phyloP scores from a whole-genome alignment of 2,329 filamentous ascomycete genomes.

The Penicillium griseofulvum region DNA sequence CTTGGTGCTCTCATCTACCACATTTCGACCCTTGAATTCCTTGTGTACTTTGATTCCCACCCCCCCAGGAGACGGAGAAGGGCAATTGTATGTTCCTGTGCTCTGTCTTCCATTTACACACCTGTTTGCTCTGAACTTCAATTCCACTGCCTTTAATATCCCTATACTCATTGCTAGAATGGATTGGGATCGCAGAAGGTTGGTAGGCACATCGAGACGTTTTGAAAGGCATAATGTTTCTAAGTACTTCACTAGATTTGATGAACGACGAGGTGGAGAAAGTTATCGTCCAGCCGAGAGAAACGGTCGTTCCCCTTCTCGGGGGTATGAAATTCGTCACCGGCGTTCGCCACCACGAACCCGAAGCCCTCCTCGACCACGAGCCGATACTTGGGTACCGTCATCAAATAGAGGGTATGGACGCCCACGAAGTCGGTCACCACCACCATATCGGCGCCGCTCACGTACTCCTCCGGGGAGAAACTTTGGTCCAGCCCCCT shows the following conservation, averaged over 20 bases:
- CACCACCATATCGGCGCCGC: slow-evolving; percentile 39
- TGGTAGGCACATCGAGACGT: slow-evolving; percentile 14
- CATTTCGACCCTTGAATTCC: slow-evolving; percentile 1
- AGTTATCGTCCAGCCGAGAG: slow-evolving; percentile 43
- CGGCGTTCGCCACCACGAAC: slow-evolving; percentile 39
- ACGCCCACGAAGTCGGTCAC: slow-evolving; percentile 45
- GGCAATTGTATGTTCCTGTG: neutral
- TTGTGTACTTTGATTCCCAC: neutral
- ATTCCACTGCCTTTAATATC: neutral
- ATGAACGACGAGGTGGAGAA: slow-evolving; percentile 44
- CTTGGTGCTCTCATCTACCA: neutral
- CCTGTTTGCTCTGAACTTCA: neutral
- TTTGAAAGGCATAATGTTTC: neutral
- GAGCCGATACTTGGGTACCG: slow-evolving; percentile 45
- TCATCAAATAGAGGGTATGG: slow-evolving; percentile 33
- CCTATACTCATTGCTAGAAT: slow-evolving; percentile 19
- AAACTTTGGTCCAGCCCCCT: slow-evolving; percentile 33
- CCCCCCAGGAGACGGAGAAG: neutral
- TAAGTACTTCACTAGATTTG: slow-evolving; percentile 31
- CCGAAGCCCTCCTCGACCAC: slow-evolving; percentile 38
- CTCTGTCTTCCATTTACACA: neutral
- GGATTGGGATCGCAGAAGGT: slow-evolving; percentile 48
- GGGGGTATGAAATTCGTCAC: slow-evolving; percentile 34
- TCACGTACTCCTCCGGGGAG: slow-evolving; percentile 43
- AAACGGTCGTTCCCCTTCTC: slow-evolving; percentile 33